Evolutionary conservation across 2,329 filamentous ascomycete species (phyloP).

Genomic region (Venturia effusa): DNA sequence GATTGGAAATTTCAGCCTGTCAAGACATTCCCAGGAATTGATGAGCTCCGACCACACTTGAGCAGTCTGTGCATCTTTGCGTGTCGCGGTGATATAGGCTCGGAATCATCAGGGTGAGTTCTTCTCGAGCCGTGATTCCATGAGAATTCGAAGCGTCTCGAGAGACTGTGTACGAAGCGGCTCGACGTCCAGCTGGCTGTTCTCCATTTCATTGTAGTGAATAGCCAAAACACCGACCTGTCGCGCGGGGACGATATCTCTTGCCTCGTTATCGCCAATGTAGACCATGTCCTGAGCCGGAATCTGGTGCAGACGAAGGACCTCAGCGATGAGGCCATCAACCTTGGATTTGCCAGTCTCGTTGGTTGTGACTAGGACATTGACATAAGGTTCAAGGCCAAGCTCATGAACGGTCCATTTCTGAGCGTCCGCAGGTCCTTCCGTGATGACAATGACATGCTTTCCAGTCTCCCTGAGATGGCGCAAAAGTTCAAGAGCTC

Average conservation of each 20-base stretch:
- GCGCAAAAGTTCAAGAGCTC: conserved; percentile 25
- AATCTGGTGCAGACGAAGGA: conserved; percentile 3
- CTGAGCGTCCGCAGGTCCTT: conserved; percentile 39
- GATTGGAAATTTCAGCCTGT: neutral
- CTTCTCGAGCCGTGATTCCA: neutral
- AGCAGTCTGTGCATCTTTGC: neutral
- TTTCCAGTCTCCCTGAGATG: conserved; percentile 25
- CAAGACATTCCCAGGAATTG: neutral
- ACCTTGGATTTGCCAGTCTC: conserved; percentile 22
- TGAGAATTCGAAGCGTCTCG: neutral
- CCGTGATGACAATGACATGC: conserved; percentile 35
- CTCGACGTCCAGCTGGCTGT: neutral
- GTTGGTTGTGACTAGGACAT: conserved; percentile 26
- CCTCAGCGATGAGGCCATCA: conserved; percentile 21
- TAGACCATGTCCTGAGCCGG: conserved; percentile 12
- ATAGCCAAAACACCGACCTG: neutral
- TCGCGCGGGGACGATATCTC: conserved; percentile 14
- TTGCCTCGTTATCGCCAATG: conserved; percentile 15
- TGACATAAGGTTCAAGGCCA: conserved; percentile 19
- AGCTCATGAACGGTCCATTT: conserved; percentile 31
- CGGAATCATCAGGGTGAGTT: neutral
- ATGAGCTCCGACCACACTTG: neutral
- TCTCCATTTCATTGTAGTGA: neutral
- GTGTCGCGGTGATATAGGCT: neutral
- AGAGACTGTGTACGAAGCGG: neutral